Base-by-base conservation (phyloP, 1,284 basidiomycete species). In the Malassezia yamatoensis region DNA sequence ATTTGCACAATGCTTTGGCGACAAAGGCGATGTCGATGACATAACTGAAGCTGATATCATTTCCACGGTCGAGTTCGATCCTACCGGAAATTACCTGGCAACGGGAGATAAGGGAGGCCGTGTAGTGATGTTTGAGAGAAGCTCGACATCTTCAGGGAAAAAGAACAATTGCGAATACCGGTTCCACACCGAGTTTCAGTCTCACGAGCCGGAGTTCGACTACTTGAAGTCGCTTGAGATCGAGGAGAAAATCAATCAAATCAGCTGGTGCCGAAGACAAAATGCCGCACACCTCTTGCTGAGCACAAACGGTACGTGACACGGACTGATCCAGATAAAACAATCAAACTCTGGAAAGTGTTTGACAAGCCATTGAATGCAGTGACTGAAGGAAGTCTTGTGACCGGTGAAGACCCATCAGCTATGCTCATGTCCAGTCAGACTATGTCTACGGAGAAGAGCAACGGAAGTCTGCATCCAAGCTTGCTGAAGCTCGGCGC, bases 141-240 rank as follows among this genome's bases (percentile, higher is more conserved):
- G 96, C 78, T 91, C 96, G 80, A 84, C 84, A 81, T 90, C 32
- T 24, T 5, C 38, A 20, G 52, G 32, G 7, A 72, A 54, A 88
- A 98, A 98, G 87, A 96, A 96, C 78, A 90, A 90, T 60, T 99
- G 94, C 80, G 94, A 99, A 79, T 98, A 99, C 84, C 96, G 96
- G 78, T 99, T 98, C 78, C 96, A 98, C 78, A 98, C 94, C 59
- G 94, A 99, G 78, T 94, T 98, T 76, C 94, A 99, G 81, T 94
- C 90, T 42, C 94, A 99, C 77, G 94, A 99, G 77, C 94, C 94
- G 57, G 94, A 99, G 77, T 99, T 99, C 77, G 94, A 99, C 80
- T 99, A 99, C 77, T 85, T 99, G 76, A 99, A 99, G 81, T 94
- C 90, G 33, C 81, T 98, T 66, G 94, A 98, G 81, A 99, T 99